Conservation (phyloP, 1,139 yeast species). For the Geotrichum armillariae region DNA sequence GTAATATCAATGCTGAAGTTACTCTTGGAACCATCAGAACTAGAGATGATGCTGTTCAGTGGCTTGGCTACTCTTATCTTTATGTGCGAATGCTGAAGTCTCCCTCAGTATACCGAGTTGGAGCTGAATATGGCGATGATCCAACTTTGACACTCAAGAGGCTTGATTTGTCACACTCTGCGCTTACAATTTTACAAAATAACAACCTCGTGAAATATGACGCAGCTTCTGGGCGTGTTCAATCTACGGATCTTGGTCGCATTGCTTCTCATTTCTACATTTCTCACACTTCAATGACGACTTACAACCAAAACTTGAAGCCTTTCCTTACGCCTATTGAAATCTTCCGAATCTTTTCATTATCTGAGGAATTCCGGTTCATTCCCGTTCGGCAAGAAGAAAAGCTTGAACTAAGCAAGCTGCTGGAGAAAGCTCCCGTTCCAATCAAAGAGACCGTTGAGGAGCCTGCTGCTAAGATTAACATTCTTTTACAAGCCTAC, state of each 20-base stretch:
- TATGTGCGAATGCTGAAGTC: constrained; percentile 76
- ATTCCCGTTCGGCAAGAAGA: constrained; percentile 89
- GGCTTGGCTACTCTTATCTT: constrained; percentile 81
- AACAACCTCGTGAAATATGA: constrained; percentile 64
- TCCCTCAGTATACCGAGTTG: constrained; percentile 75
- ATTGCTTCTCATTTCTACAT: constrained; percentile 90
- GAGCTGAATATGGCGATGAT: constrained; percentile 62
- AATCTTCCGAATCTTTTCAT: constrained; percentile 69
- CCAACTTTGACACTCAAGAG: constrained; percentile 51
- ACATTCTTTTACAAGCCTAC: constrained; percentile 78
- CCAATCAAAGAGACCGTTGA: constrained; percentile 74
- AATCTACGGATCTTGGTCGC: constrained; percentile 75
- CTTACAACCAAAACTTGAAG: constrained; percentile 59
- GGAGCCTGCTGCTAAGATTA: constrained; percentile 78
- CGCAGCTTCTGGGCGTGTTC: constrained; percentile 46
- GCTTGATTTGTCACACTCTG: constrained; percentile 72
- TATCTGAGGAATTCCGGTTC: constrained; percentile 81
- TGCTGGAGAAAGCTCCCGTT: constrained; percentile 76
- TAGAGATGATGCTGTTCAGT: constrained; percentile 66
- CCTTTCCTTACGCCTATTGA: constrained; percentile 74
- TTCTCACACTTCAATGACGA: constrained; percentile 63
- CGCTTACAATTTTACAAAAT: constrained; percentile 57
- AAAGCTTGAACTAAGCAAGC: constrained; percentile 66
- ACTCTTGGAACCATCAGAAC: constrained; percentile 66
- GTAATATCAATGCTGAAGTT: constrained; percentile 89